phyloP scores from a whole-genome alignment of 352 stramenopile species.

The Globisporangium solare region DNA sequence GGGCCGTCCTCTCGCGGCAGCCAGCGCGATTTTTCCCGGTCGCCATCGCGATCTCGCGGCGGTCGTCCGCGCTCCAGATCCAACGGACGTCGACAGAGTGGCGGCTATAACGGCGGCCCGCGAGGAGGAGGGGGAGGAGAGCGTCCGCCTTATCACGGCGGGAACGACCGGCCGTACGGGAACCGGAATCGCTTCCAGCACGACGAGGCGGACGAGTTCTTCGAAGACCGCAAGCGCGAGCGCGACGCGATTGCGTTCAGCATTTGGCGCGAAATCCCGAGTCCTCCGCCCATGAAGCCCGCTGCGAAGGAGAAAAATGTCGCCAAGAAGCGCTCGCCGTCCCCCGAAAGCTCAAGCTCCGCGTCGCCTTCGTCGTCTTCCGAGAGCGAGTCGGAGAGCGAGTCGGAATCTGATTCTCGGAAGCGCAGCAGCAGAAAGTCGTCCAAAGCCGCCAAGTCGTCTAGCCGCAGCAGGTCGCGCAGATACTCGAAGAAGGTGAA shows the following conservation, averaged over 20 bases:
- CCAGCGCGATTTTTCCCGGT: background rate
- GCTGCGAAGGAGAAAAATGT: constrained; percentile 40
- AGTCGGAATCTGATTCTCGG: constrained; percentile 21
- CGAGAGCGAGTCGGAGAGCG: constrained; percentile 24
- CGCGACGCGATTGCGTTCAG: constrained; percentile 56
- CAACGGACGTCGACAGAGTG: constrained; percentile 6
- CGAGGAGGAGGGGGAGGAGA: background rate
- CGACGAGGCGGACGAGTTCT: constrained; percentile 59
- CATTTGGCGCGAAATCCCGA: constrained; percentile 75
- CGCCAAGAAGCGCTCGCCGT: constrained; percentile 25
- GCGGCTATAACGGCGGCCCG: constrained; percentile 1
- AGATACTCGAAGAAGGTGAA: constrained; percentile 23
- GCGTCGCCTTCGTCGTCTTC: constrained; percentile 20
- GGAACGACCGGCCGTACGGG: background rate
- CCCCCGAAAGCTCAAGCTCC: constrained; percentile 30
- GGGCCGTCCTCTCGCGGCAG: constrained; percentile 4
- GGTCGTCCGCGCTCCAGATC: constrained; percentile 16
- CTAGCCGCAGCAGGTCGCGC: constrained; percentile 22
- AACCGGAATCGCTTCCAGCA: constrained; percentile 26
- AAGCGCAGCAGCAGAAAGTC: constrained; percentile 22
- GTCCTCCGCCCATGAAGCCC: constrained; percentile 47
- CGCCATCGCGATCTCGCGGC: constrained; percentile 11
- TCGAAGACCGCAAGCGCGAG: constrained; percentile 64
- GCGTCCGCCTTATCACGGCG: background rate
- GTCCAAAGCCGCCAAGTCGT: constrained; percentile 15